Evolutionary conservation across 768 basidiomycete species (phyloP).

Genomic region (Auriculariales sp.): DNA sequence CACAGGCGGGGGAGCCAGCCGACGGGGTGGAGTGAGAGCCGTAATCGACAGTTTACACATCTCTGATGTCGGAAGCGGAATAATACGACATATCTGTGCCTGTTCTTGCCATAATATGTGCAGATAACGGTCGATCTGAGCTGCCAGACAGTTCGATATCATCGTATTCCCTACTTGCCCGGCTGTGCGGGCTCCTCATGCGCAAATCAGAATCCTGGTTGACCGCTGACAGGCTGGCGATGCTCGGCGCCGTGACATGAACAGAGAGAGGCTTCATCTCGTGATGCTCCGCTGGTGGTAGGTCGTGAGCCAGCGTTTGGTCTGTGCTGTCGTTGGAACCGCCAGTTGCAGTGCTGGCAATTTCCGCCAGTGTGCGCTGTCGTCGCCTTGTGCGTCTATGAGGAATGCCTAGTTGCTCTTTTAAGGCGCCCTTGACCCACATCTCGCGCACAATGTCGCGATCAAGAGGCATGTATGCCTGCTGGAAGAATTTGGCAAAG

Average conservation of each 20-base stretch:
- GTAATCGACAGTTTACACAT: too few relatives aligned
- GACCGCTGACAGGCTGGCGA: not conserved
- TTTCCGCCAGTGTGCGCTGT: not conserved
- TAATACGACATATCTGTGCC: not conserved
- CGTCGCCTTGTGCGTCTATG: conserved; percentile 30
- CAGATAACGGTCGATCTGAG: too few relatives aligned
- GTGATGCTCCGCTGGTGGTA: not conserved
- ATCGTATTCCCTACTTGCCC: not conserved
- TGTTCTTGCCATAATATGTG: not conserved
- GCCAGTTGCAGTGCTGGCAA: not conserved
- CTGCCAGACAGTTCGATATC: not conserved
- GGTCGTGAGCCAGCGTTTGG: not conserved
- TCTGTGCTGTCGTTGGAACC: not conserved
- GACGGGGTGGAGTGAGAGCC: too few relatives aligned
- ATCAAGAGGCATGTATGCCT: conserved; percentile 72
- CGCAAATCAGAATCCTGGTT: too few relatives aligned
- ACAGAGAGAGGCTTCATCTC: not conserved
- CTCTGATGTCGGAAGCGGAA: not conserved
- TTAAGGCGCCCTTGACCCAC: conserved; percentile 75
- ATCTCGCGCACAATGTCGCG: conserved; percentile 85
- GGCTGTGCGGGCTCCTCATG: not conserved
- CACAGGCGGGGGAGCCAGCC: too few relatives aligned
- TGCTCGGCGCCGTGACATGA: not conserved
- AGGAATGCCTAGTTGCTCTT: conserved; percentile 61
- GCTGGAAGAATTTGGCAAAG: conserved; percentile 53